These are phyloP conservation scores for Phytophthora palmivora DNA, from an alignment of 352 stramenopile species.

Conservation along the genomic window DNA sequence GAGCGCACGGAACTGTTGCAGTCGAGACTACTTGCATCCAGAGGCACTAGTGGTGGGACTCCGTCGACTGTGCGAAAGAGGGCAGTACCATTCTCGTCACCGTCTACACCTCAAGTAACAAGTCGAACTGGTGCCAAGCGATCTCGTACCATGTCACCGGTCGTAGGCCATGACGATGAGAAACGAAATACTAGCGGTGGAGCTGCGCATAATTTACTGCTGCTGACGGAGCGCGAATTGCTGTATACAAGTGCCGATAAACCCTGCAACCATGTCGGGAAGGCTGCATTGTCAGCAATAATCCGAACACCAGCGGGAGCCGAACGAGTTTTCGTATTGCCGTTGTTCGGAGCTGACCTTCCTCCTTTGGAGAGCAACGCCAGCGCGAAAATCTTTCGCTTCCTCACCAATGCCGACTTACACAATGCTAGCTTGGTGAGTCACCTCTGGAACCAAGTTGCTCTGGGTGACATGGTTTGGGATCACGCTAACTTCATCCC, in stretches of 20 bases:
- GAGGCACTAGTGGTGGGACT: not conserved
- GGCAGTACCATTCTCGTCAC: conserved; percentile 21
- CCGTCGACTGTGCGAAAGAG: conserved; percentile 33
- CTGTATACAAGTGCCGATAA: conserved; percentile 11
- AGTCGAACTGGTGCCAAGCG: conserved; percentile 20
- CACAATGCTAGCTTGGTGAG: conserved; percentile 90
- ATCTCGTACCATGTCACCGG: conserved; percentile 28
- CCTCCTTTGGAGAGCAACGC: conserved; percentile 70
- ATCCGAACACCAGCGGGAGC: conserved; percentile 16
- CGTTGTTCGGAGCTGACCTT: conserved; percentile 69
- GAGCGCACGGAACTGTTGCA: conserved; percentile 62
- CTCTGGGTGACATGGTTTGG: conserved; percentile 76
- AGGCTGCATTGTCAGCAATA: conserved; percentile 33
- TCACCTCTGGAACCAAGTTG: conserved; percentile 82
- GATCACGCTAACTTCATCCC: conserved; percentile 77
- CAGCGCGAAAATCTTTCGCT: conserved; percentile 71
- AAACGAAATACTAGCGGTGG: conserved; percentile 9
- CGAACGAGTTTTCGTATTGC: conserved; percentile 66
- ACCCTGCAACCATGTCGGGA: conserved; percentile 1
- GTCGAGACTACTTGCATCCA: conserved; percentile 45
- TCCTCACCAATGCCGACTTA: conserved; percentile 76
- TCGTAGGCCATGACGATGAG: conserved; percentile 22
- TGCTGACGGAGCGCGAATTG: conserved; percentile 21
- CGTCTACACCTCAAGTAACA: conserved; percentile 25
- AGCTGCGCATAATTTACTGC: not conserved